Base-by-base conservation (phyloP, 768 basidiomycete species). In the Amanita muscaria region DNA sequence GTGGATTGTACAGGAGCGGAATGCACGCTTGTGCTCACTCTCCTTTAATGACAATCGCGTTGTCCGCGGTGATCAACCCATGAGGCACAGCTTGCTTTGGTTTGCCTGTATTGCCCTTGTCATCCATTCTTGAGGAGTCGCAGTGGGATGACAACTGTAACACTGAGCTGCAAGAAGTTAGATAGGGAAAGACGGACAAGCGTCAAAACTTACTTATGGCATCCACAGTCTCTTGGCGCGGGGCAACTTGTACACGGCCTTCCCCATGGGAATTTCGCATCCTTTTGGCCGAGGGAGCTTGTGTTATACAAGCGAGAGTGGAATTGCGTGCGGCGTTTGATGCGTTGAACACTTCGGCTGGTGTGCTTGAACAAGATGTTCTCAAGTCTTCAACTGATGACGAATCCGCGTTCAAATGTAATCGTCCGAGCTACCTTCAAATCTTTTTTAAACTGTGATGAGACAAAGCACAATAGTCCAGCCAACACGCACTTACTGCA, bases 121-220 rank as follows among this genome's bases (percentile, higher is more conserved):
- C 79, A 54, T 90, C 88, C 64, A 90, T 90, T 50, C 88, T 75
- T 87, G 74, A 10, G 88, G 88, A 4, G 88, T 89, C 11, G 87
- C 85, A 2, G 85, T 89, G 18, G 88, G 90, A 56, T 88, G 83
- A 66, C 88, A 90, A 56, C 89, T 90, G 64, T 82, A 88, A 66
- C 88, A 91, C 68, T 88, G 86, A 2, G 87, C 88, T 73, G 70
- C 60, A 47, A 61, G 46, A 41, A 49, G 51, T 59, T 56, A 53
- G 59, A 59, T 42, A 58, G 58, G 56, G 56, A 54, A 50, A 56
- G 57, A 52, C 53, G 51, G 51, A 51, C 42, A 54, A 58, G 50
- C 58, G 32, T 59, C 46, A 19, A 51, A 52, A 69, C 74, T 59
- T 63, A 80, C 82, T 77, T 60, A 80, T 79, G 53, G 84, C 76